These are phyloP conservation scores for Suillus variegatus DNA, from an alignment of 768 basidiomycete species.

Conservation along the genomic window DNA sequence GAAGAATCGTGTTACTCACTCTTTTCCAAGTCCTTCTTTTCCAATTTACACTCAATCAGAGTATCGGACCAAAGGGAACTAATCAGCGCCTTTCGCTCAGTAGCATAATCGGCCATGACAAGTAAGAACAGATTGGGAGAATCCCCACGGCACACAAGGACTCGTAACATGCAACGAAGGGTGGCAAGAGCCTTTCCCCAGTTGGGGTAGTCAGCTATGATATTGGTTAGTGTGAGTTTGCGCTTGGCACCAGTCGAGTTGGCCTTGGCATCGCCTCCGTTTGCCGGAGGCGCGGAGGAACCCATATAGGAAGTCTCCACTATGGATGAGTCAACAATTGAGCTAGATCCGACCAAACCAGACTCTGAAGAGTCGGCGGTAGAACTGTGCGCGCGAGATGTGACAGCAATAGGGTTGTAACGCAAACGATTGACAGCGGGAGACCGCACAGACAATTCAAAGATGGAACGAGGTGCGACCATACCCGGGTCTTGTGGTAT, in stretches of 20 bases:
- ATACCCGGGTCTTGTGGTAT: not conserved
- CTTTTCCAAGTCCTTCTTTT: not conserved
- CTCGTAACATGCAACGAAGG: not conserved
- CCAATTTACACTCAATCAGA: not conserved
- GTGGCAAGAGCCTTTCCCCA: not conserved
- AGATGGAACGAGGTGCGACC: too few species aligned
- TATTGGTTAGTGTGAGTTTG: not conserved
- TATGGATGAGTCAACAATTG: not conserved
- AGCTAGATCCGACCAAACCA: not conserved
- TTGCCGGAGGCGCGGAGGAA: not conserved
- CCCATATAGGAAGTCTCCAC: not conserved
- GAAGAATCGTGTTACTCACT: not conserved
- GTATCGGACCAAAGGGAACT: not conserved
- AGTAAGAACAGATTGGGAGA: not conserved
- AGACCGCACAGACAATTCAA: not conserved
- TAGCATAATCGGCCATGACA: not conserved
- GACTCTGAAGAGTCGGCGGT: not conserved
- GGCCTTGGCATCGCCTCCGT: not conserved
- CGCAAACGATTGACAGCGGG: not conserved
- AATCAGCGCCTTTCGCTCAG: not conserved
- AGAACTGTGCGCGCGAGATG: not conserved
- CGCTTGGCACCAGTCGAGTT: not conserved
- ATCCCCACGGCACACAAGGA: not conserved
- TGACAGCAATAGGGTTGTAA: not conserved
- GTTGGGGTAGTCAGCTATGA: not conserved